Conservation (phyloP, 139 green algal genomes). For the Haematococcus lacustris region DNA sequence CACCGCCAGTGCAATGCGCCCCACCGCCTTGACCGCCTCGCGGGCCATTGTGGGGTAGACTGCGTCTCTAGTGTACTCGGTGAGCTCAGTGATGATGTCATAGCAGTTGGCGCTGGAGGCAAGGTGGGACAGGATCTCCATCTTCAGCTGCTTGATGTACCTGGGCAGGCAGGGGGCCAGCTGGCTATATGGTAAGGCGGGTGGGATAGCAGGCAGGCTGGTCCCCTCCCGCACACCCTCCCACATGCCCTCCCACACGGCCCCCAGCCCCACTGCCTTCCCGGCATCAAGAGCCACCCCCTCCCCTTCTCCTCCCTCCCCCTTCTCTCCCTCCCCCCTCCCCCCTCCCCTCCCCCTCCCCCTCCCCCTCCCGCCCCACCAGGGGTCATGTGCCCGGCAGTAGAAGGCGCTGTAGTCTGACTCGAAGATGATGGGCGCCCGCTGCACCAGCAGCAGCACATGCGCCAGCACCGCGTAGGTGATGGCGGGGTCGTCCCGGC, state of each 20-base stretch:
- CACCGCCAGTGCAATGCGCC: conserved; percentile 55
- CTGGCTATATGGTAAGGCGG: no score
- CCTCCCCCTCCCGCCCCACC: conserved; percentile 23
- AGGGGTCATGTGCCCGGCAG: conserved; percentile 82
- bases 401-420: conserved; percentile 80
- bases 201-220: not conserved
- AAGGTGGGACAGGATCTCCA: conserved; percentile 81
- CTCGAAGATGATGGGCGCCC: conserved; percentile 69
- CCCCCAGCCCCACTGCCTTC: no score
- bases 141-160: conserved; percentile 92
- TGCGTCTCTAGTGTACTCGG: conserved; percentile 55
- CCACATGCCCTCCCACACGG: no score
- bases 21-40: conserved; percentile 55
- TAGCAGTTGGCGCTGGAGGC: conserved; percentile 80
- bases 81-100: conserved; percentile 89
- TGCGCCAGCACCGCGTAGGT: conserved; percentile 84
- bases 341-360: no score
- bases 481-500: conserved; percentile 60
- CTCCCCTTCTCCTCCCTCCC: no score
- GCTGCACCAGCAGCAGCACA: conserved; percentile 73
- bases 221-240: not conserved
- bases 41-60: conserved; percentile 52
- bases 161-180: no score
- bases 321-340: no score
- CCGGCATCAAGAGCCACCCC: no score